phyloP scores from a whole-genome alignment of 2,329 filamentous ascomycete species.

The Zarea fungicola region DNA sequence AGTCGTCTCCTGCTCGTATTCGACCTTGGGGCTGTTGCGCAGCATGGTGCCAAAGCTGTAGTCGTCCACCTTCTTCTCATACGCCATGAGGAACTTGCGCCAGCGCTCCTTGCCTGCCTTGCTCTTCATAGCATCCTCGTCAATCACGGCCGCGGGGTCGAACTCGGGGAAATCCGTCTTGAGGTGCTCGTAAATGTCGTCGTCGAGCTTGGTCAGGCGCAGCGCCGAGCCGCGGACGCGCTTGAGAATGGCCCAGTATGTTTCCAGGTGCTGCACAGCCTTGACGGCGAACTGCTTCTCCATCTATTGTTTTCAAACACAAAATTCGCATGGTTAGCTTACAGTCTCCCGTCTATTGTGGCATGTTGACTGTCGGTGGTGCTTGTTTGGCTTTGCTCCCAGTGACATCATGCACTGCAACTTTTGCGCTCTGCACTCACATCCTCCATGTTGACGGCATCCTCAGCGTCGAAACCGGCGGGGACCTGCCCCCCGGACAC shows the following conservation, averaged over 20 bases:
- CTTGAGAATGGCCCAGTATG: constrained; percentile 95
- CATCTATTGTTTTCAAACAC: constrained; percentile 53
- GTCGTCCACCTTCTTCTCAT: constrained; percentile 93
- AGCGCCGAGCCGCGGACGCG: constrained; percentile 83
- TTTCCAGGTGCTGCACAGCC: constrained; percentile 91
- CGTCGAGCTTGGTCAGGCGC: constrained; percentile 87
- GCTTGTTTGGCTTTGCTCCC: too few species aligned
- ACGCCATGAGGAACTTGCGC: constrained; percentile 89
- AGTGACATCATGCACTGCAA: constrained; percentile 10
- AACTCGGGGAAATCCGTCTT: constrained; percentile 87
- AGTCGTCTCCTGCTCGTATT: constrained; percentile 84
- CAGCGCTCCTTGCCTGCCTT: constrained; percentile 89
- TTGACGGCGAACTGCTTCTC: constrained; percentile 99
- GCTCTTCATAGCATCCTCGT: constrained; percentile 98
- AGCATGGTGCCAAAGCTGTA: constrained; percentile 98
- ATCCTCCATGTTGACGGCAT: constrained; percentile 51
- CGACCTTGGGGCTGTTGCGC: constrained; percentile 67
- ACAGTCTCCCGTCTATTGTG: not conserved
- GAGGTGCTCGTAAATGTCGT: constrained; percentile 91
- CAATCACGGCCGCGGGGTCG: constrained; percentile 70
- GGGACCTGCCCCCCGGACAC: constrained; percentile 32
- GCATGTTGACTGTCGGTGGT: too few species aligned
- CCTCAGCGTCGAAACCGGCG: constrained; percentile 55
- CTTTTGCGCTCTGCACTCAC: constrained; percentile 33
- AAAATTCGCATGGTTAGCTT: not conserved